Evolutionary conservation across 2,329 filamentous ascomycete genomes (phyloP).

Genomic region (Onygenales sp.): DNA sequence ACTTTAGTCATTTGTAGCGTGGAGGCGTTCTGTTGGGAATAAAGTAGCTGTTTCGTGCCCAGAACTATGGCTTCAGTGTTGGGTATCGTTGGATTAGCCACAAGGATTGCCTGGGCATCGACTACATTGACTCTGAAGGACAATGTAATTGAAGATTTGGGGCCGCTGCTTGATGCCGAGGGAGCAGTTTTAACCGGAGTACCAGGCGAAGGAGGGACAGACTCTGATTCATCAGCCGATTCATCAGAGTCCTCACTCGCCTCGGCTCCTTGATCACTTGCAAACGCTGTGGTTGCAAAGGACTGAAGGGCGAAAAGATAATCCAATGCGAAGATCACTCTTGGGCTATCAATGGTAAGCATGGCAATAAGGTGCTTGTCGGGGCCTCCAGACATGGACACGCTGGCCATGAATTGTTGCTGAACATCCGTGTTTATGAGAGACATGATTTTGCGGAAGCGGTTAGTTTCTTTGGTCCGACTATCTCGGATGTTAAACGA

Average conservation of each 20-base stretch:
- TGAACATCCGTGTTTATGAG: slow-evolving; percentile 84
- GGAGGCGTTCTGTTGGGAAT: slow-evolving; percentile 87
- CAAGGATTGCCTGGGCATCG: slow-evolving; percentile 90
- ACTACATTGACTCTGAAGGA: slow-evolving; percentile 91
- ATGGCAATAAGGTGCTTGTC: slow-evolving; percentile 80
- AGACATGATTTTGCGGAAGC: slow-evolving; percentile 97
- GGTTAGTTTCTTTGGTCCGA: slow-evolving; percentile 80
- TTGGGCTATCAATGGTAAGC: slow-evolving; percentile 86
- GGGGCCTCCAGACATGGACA: slow-evolving; percentile 80
- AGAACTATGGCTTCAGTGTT: slow-evolving; percentile 95
- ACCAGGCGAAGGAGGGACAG: neutral
- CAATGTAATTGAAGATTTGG: slow-evolving; percentile 50
- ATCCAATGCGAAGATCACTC: slow-evolving; percentile 90
- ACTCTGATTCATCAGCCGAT: slow-evolving; percentile 14
- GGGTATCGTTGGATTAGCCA: slow-evolving; percentile 82
- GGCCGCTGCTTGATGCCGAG: slow-evolving; percentile 18
- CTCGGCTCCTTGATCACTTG: slow-evolving; percentile 40
- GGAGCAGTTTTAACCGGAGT: neutral
- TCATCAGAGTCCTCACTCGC: slow-evolving; percentile 24
- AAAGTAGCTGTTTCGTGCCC: slow-evolving; percentile 82
- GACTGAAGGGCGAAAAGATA: slow-evolving; percentile 85
- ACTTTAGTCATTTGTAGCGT: slow-evolving; percentile 90
- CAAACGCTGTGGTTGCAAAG: slow-evolving; percentile 64
- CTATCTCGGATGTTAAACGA: slow-evolving; percentile 94
- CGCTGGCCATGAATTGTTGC: slow-evolving; percentile 95